These are phyloP conservation scores for Nemophila menziesii DNA, from an alignment of 257 asterid genomes.

Conservation along the genomic window DNA sequence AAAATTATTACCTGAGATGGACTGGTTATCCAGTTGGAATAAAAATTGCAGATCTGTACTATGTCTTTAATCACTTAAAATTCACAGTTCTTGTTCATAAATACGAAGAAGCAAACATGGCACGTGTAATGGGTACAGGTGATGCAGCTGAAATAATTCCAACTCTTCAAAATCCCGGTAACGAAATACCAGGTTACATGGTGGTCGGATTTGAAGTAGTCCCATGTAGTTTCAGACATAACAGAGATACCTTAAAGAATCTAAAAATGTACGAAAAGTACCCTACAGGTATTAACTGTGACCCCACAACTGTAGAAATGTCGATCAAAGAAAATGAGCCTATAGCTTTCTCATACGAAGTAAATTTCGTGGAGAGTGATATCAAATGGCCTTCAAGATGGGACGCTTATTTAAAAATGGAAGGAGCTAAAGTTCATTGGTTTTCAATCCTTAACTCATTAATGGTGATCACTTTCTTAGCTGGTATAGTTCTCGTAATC, in stretches of 20 bases:
- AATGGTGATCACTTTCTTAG: constrained; percentile 87
- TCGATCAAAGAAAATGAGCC: constrained; percentile 67
- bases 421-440: constrained; percentile 94
- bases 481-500: constrained; percentile 80
- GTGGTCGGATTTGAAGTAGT: constrained; percentile 89
- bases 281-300: constrained; percentile 48
- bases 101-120: constrained; percentile 67
- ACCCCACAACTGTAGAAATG: constrained; percentile 52
- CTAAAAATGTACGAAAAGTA: constrained; percentile 51
- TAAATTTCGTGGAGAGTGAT: constrained; percentile 59
- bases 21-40: constrained; percentile 80
- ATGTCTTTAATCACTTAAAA: constrained; percentile 63
- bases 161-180: constrained; percentile 30
- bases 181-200: constrained; percentile 68
- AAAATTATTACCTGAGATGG: constrained; percentile 56
- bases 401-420: constrained; percentile 92
- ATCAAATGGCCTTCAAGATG: constrained; percentile 93
- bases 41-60: constrained; percentile 48
- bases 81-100: constrained; percentile 68
- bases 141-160: constrained; percentile 74
- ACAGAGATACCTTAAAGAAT: constrained; percentile 34
- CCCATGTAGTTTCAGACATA: constrained; percentile 67
- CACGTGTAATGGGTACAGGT: constrained; percentile 84
- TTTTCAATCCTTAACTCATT: constrained; percentile 79
- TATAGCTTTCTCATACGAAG: constrained; percentile 60